phyloP scores from a whole-genome alignment of 164 flowering plant genomes.

The Hamamelis virginiana region DNA sequence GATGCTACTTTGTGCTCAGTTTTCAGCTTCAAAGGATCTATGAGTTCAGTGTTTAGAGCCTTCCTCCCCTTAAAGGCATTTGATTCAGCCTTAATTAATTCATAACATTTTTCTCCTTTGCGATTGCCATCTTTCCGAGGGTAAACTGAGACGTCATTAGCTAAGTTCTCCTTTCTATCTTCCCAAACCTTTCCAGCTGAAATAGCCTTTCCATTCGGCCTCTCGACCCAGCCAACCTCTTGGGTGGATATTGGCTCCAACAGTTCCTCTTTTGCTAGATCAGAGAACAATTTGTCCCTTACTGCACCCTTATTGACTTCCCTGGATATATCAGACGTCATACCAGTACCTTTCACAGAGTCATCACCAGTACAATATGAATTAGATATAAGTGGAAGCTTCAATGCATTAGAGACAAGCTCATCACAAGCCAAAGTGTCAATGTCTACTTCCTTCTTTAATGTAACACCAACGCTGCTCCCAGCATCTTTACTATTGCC shows the following conservation, averaged over 20 bases:
- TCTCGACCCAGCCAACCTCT: conserved; percentile 16
- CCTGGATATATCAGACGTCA: conserved; percentile 2
- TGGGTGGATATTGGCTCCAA: conserved; percentile 4
- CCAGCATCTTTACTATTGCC: conserved; percentile 10
- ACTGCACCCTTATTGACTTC: conserved; percentile 9
- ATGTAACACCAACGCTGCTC: neutral
- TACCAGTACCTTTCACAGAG: neutral
- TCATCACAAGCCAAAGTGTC: conserved; percentile 30
- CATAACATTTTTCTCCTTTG: too few species aligned
- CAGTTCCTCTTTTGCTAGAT: conserved; percentile 11
- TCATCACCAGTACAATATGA: conserved; percentile 17
- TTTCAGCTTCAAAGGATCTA: conserved; percentile 24
- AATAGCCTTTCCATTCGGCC: conserved; percentile 10
- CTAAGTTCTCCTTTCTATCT: conserved; percentile 18
- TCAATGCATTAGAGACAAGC: conserved; percentile 39
- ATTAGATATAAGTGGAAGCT: conserved; percentile 47
- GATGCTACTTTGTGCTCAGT: conserved; percentile 9
- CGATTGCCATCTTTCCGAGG: too few species aligned
- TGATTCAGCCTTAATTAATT: too few species aligned
- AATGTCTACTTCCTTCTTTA: conserved; percentile 19
- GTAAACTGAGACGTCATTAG: too few species aligned
- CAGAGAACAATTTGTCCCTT: conserved; percentile 10
- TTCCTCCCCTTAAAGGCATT: conserved; percentile 18
- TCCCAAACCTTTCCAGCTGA: conserved; percentile 18
- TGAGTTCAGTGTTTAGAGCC: conserved; percentile 11